A percentile compares a stretch with the other conserved stretches of the same genome.
These are phyloP conservation scores for Apostasia shenzhenica DNA, from an alignment of 106 monocot genomes.

Conservation along the genomic window DNA sequence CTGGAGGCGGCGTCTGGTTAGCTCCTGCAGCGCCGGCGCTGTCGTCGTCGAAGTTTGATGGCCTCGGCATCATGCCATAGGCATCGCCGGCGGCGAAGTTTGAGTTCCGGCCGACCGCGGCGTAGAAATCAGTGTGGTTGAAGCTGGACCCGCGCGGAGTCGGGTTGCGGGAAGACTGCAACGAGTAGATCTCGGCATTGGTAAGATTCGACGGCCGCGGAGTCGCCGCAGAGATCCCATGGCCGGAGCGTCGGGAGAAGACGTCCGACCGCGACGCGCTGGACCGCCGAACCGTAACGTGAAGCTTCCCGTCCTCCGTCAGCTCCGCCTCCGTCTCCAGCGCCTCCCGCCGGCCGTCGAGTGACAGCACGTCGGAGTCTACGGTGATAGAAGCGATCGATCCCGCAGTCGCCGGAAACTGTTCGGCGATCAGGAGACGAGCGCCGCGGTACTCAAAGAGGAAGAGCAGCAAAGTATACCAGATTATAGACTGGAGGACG, in stretches of 20 bases:
- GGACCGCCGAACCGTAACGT: conserved; percentile 40
- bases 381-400: conserved; percentile 51
- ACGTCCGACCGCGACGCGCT: conserved; percentile 46
- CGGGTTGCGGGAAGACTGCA: conserved; percentile 56
- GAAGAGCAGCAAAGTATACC: conserved; percentile 70
- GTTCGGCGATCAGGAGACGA: conserved; percentile 37
- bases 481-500: conserved; percentile 70
- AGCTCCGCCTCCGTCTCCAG: conserved; percentile 32
- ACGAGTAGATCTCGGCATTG: conserved; percentile 63
- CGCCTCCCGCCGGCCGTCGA: conserved; percentile 29
- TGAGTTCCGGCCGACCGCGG: conserved; percentile 27
- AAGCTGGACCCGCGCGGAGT: conserved; percentile 59
- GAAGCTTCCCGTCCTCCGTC: conserved; percentile 51
- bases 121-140: conserved; percentile 51
- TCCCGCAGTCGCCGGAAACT: conserved; percentile 43
- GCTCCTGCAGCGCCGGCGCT: neutral
- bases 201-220: conserved; percentile 57
- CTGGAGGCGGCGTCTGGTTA: neutral
- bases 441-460: conserved; percentile 61
- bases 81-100: conserved; percentile 14
- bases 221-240: conserved; percentile 15
- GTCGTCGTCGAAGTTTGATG: conserved; percentile 57
- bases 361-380: conserved; percentile 43
- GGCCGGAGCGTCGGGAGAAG: conserved; percentile 9
- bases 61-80: conserved; percentile 20